Evolutionary conservation across 495 filamentous ascomycete genomes (phyloP).

Genomic region (Haplographium delicatum): DNA sequence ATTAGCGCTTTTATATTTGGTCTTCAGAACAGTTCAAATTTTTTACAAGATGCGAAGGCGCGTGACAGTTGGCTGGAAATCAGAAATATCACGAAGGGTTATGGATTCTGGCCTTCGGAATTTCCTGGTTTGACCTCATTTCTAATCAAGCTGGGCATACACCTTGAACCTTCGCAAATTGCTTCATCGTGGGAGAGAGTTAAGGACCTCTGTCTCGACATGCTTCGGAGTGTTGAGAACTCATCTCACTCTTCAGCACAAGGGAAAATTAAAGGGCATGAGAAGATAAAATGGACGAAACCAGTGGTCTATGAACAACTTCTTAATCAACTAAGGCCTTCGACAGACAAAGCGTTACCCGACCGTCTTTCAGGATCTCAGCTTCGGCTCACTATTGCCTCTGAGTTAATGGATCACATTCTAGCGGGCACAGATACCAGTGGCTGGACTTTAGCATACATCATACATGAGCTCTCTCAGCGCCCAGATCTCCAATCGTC

Average conservation of each 20-base stretch:
- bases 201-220: slow-evolving; percentile 6
- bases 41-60: slow-evolving; percentile 34
- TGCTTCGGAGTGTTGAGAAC: slow-evolving; percentile 5
- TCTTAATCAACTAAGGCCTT: slow-evolving; percentile 9
- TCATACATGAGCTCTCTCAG: slow-evolving; percentile 60
- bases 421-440: slow-evolving; percentile 73
- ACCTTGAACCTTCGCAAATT: slow-evolving; percentile 3
- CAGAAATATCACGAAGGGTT: slow-evolving; percentile 1
- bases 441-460: slow-evolving; percentile 64
- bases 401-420: slow-evolving; percentile 73
- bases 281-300: slow-evolving; percentile 8
- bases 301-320: slow-evolving; percentile 14
- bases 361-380: slow-evolving; percentile 5
- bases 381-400: slow-evolving; percentile 37
- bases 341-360: slow-evolving; percentile 1
- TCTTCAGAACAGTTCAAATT: slow-evolving; percentile 6
- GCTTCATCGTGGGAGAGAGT: slow-evolving; percentile 5
- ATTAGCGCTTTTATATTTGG: slow-evolving; percentile 17
- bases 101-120: slow-evolving; percentile 5
- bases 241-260: neutral
- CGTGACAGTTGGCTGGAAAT: slow-evolving; percentile 43
- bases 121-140: neutral
- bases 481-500: slow-evolving; percentile 47
- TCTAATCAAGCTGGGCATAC: slow-evolving; percentile 2
- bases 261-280: neutral